Base-by-base conservation (phyloP, 1,139 yeast genomes). In the Pichia sp. region DNA sequence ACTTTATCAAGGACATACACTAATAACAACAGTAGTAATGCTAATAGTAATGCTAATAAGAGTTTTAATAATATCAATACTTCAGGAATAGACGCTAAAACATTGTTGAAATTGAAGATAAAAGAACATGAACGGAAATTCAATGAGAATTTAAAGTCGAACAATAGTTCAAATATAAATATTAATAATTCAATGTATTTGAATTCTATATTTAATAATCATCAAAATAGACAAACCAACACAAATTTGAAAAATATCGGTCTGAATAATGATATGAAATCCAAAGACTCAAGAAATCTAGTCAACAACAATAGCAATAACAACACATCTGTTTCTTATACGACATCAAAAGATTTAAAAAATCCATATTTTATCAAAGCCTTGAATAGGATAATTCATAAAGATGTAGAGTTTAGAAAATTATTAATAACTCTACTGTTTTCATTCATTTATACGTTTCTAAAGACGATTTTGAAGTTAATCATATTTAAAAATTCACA, bases 311-410 rank as follows among this genome's bases (percentile, higher is more conserved):
- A 29, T 22, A 31, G 25, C 25, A 22, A 25, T 18, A n/a, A 27
- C 31, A 31, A 31, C 18, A 19, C 27, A 27, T 18, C 22, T 1
- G 31, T 16, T 27, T 27, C 14, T 27, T 27, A 18, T 36, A 27
- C 39, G 18, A 11, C 38, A 16, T 31, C 48, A n/a, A 44, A 56
- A 19, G 62, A 57, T 22, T 55, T 64, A 38, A 53, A 59, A 18
- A 56, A 62, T 43, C 66, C 67, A 3, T 60, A 62, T 48, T 62
- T 67, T 31, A 60, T 58, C 22, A 51, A 63, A 13, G 70, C 70
- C 2, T 52, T 65, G 36, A 46, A 61, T 11, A 55, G 71, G 43
- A 60, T 65, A 14, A 58, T 61, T 11, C 62, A 65, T 46, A 60
- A 59, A 46, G 67, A 65, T 44, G 39, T 51, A 1, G 67, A 67